Evolutionary conservation across 495 filamentous ascomycete genomes (phyloP).

Genomic region (Neurospora africana): DNA sequence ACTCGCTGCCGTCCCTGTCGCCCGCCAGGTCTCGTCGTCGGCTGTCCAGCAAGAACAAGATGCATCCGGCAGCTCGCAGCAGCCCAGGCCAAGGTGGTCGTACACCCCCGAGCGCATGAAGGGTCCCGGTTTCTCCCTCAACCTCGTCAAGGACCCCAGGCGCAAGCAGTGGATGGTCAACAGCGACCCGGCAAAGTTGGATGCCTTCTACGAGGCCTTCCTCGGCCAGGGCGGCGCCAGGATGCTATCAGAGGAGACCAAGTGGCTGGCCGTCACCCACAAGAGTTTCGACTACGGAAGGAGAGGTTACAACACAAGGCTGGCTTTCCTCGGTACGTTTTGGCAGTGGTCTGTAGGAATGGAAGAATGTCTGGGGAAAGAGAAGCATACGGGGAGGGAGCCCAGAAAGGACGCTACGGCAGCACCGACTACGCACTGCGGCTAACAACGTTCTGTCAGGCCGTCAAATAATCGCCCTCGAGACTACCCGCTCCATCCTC

Average conservation of each 20-base stretch:
- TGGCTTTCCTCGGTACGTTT: constrained; percentile 75
- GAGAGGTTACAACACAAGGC: constrained; percentile 85
- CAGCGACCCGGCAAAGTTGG: constrained; percentile 56
- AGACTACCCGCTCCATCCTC: constrained; percentile 63
- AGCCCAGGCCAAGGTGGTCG: constrained; percentile 58
- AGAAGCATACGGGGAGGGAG: background rate
- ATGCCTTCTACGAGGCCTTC: constrained; percentile 61
- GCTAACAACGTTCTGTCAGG: constrained; percentile 36
- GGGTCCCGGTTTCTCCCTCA: constrained; percentile 52
- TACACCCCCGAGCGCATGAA: constrained; percentile 69
- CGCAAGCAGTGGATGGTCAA: constrained; percentile 56
- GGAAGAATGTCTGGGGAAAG: constrained; percentile 63
- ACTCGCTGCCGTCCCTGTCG: constrained; percentile 1
- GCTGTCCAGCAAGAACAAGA: constrained; percentile 1
- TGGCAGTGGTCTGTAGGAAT: constrained; percentile 23
- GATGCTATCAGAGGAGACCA: constrained; percentile 76
- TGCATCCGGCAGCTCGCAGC: background rate
- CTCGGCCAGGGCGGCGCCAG: constrained; percentile 59
- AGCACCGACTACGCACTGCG: constrained; percentile 3
- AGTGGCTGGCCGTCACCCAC: constrained; percentile 95
- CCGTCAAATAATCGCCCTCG: constrained; percentile 68
- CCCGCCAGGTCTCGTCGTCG: constrained; percentile 14
- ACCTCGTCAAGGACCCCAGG: constrained; percentile 35
- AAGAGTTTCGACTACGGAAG: constrained; percentile 96
- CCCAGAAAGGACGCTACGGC: background rate